Conservation (phyloP, 169 alveolate species). For the Plasmodium berghei region DNA sequence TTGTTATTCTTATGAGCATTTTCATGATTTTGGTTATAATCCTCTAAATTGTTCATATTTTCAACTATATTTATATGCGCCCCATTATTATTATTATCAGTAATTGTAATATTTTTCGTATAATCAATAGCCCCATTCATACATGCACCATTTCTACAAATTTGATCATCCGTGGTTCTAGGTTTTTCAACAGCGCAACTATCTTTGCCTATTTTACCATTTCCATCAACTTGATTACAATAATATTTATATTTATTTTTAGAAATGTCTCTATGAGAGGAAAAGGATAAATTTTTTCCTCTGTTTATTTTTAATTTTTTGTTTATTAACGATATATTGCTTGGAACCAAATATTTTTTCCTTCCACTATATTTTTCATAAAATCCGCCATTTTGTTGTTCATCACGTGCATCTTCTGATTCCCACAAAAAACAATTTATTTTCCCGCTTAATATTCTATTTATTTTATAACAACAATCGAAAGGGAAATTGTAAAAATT, state of each 20-base stretch:
- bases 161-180: no score
- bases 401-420: neutral
- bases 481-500: conserved; percentile 1
- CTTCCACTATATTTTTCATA: conserved; percentile 4
- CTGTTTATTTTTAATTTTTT: conserved; percentile 8
- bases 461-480: conserved; percentile 17
- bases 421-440: conserved; percentile 28
- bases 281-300: neutral
- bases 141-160: neutral
- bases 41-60: neutral
- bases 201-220: neutral
- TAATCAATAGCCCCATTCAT: neutral
- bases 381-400: neutral
- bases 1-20: neutral
- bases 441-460: conserved; percentile 18
- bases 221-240: neutral
- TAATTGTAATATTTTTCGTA: neutral
- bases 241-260: neutral
- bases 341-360: conserved; percentile 11
- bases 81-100: neutral
- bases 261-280: neutral
- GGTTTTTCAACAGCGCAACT: neutral
- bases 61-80: neutral
- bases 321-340: conserved; percentile 9
- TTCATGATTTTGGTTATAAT: neutral